These are phyloP conservation scores for Glaciozyma antarctica DNA, from an alignment of 768 basidiomycete genomes.

Conservation along the genomic window DNA sequence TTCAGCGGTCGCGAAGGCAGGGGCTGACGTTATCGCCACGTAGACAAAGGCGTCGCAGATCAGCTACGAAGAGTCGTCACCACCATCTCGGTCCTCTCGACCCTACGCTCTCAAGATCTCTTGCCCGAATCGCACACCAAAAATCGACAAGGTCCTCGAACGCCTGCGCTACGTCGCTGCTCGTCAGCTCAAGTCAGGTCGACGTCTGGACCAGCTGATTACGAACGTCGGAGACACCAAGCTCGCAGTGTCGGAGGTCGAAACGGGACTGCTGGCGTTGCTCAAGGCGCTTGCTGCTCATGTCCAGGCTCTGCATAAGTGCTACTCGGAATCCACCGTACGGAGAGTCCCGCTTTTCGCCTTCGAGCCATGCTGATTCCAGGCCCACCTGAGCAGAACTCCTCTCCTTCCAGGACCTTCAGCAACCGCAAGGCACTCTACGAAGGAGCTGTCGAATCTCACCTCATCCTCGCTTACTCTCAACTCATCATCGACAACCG, in stretches of 20 bases:
- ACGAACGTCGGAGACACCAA: not conserved
- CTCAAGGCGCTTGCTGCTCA: conserved; percentile 10
- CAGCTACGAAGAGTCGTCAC: not conserved
- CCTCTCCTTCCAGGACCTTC: not conserved
- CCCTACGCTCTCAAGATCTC: not conserved
- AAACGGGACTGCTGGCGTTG: not conserved
- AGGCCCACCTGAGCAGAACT: not conserved
- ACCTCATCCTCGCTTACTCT: conserved; percentile 22
- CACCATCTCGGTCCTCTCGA: conserved; percentile 5
- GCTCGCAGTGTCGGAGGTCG: not conserved
- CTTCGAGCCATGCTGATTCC: not conserved
- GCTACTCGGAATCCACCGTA: not conserved
- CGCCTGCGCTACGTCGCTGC: conserved; percentile 5
- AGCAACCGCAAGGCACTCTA: not conserved
- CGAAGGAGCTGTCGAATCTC: conserved; percentile 9
- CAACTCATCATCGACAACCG: conserved; percentile 19
- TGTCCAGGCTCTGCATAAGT: not conserved
- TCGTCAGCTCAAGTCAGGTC: not conserved
- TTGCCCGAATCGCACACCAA: not conserved
- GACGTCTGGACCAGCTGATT: conserved; percentile 13
- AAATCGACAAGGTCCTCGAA: conserved; percentile 21
- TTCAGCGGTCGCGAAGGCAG: no score
- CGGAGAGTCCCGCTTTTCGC: not conserved
- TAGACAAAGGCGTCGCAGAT: not conserved
- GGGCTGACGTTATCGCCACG: not conserved